Evolutionary conservation across 1,284 basidiomycete species (phyloP), one percentile per base, ranked within the genome.

Genomic region (Rhizoctonia solani): DNA sequence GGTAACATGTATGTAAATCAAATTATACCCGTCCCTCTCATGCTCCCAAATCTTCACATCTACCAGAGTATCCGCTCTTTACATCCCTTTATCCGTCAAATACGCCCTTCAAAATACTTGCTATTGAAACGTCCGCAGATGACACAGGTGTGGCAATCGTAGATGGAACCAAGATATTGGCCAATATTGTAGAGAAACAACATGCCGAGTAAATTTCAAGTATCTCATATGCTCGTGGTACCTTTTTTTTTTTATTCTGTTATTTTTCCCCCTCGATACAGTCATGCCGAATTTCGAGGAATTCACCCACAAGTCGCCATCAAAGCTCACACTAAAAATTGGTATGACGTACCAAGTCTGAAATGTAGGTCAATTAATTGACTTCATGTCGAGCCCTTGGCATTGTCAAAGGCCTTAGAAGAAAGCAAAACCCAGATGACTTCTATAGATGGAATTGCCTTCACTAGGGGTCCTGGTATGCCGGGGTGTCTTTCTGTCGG

Each of bases 141-240:
- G 94, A 96, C 75, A 90, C 92, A 1, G 95, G 92, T 73, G 92
- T 87, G 16, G 89, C 93, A 1, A 81, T 97, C 61, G 88, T 96
- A 53, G 37, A 83, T 83, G 78, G 84, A 23, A 81, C 85, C 8
- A 73, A 81, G 66, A 87, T 97, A 53, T 83, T 91, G 54, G 87
- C 92, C 2, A 95, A 93, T 76, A 83, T 95, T 6, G 89, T 96
- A 67, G 78, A 91, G 42, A 90, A 88, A 74, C 93, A 96, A 74
- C 82, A 90, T 72, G 72, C 83, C 21, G 75, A 87, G 83, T 87
- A 70, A 56, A 85, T 46, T 39, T 39, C 37, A 39, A 39, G 8
- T 39, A 39, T 16, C 37, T 8, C 37, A 39, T 16, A n/a, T n/a
- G 9, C 11, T 29, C 8, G 19, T 41, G 42, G 27, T 21, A 32